These are phyloP conservation scores for Chernovozyma aurita DNA, from an alignment of 1,139 yeast genomes.

Conservation along the genomic window DNA sequence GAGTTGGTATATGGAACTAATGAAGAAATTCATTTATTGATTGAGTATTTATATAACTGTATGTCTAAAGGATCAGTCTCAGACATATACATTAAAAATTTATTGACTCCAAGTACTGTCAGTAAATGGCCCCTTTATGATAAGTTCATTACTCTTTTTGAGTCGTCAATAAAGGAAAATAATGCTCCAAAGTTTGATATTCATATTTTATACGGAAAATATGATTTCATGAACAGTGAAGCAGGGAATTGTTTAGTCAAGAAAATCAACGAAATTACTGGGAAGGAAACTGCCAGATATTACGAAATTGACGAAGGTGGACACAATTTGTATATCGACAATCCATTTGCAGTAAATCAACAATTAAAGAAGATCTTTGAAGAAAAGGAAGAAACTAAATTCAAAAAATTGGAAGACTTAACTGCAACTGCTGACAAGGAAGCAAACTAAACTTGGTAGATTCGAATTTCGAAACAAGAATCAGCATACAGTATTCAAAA, in stretches of 20 bases:
- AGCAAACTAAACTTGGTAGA: too few relatives aligned
- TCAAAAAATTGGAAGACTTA: not conserved
- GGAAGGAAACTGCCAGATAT: slow-evolving; percentile 12
- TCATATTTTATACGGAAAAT: slow-evolving; percentile 70
- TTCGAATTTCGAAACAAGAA: too few relatives aligned
- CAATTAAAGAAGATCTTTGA: slow-evolving; percentile 13
- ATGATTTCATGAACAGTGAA: slow-evolving; percentile 79
- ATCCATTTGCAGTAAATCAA: slow-evolving; percentile 52
- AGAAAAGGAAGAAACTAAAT: not conserved
- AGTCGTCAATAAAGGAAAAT: slow-evolving; percentile 4
- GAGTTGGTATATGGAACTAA: slow-evolving; percentile 39
- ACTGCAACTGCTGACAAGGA: not conserved
- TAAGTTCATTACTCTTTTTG: slow-evolving; percentile 37
- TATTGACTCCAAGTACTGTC: slow-evolving; percentile 72
- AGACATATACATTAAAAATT: slow-evolving; percentile 59
- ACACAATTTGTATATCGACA: slow-evolving; percentile 43
- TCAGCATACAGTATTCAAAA: too few relatives aligned
- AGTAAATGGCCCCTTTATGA: slow-evolving; percentile 74
- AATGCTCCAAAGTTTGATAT: slow-evolving; percentile 28
- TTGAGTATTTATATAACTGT: slow-evolving; percentile 57
- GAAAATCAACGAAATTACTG: slow-evolving; percentile 22
- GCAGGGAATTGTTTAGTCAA: slow-evolving; percentile 60
- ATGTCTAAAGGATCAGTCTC: slow-evolving; percentile 60
- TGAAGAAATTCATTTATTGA: slow-evolving; percentile 40
- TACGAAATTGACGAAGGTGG: slow-evolving; percentile 39